phyloP scores from a whole-genome alignment of 164 flowering plant species.

The Stephania japonica region DNA sequence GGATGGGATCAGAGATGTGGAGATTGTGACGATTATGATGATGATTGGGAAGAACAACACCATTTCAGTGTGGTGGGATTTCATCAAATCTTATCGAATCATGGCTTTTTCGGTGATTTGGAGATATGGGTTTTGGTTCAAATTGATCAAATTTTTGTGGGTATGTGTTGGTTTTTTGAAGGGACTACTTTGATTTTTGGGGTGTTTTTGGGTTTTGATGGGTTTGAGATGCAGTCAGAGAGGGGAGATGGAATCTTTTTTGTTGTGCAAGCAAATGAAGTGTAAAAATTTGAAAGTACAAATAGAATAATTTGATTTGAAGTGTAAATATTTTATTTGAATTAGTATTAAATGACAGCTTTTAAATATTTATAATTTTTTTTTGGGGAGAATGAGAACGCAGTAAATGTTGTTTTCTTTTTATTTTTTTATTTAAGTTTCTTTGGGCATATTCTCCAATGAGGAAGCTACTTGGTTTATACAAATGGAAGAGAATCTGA shows the following conservation, averaged over 20 bases:
- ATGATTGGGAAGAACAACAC: conserved; percentile 17
- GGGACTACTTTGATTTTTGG: background rate
- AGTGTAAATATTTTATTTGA: background rate
- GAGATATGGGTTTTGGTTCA: conserved; percentile 18
- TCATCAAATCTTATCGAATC: conserved; percentile 26
- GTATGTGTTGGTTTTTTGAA: background rate
- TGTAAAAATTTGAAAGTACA: background rate
- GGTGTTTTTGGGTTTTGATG: too few relatives aligned
- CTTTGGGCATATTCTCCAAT: background rate
- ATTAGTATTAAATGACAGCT: background rate
- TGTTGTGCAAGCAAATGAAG: background rate
- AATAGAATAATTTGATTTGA: background rate
- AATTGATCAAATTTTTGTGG: background rate
- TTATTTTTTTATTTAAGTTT: background rate
- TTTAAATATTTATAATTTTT: background rate
- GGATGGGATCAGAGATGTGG: conserved; percentile 19
- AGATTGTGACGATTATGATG: conserved; percentile 11
- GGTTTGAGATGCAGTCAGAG: background rate
- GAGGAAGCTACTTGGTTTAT: background rate
- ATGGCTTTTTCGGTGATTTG: conserved; percentile 19
- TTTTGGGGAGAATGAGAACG: background rate
- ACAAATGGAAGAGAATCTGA: background rate
- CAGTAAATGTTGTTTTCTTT: background rate
- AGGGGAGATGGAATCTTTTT: background rate
- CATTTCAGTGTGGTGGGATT: conserved; percentile 28